phyloP scores from a whole-genome alignment of 2,329 filamentous ascomycete species.

The Aspergillus fructus region DNA sequence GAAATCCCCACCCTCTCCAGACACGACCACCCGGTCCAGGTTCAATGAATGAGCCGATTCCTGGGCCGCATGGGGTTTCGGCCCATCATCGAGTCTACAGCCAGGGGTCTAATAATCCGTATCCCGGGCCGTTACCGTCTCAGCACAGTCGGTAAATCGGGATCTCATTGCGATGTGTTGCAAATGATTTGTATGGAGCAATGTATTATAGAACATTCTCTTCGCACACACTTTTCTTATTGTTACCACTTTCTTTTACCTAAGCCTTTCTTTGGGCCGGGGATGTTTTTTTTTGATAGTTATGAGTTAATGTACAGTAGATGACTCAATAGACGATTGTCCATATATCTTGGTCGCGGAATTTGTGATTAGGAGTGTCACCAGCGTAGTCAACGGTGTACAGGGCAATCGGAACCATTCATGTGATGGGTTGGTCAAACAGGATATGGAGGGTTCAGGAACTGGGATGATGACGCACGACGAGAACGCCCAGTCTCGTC shows the following conservation, averaged over 20 bases:
- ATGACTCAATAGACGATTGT: constrained; percentile 15
- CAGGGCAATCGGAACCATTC: neutral
- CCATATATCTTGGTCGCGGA: neutral
- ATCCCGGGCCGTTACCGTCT: constrained; percentile 27
- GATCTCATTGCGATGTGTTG: constrained; percentile 4
- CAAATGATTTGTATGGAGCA: constrained; percentile 2
- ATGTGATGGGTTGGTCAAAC: neutral
- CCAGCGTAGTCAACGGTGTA: too few species aligned
- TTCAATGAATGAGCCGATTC: constrained; percentile 21
- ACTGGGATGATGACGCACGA: constrained; percentile 2
- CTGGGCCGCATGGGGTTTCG: constrained; percentile 18
- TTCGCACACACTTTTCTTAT: neutral
- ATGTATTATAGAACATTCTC: constrained; percentile 14
- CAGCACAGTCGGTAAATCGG: constrained; percentile 27
- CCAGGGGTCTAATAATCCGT: constrained; percentile 33
- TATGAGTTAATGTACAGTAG: constrained; percentile 21
- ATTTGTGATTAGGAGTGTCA: neutral
- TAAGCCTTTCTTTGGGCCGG: neutral
- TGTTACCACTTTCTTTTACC: neutral
- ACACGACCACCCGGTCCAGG: constrained; percentile 28
- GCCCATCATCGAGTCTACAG: constrained; percentile 40
- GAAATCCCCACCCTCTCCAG: constrained; percentile 28
- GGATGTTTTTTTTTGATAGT: neutral
- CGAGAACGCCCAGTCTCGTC: neutral
- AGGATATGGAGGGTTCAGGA: neutral